Evolutionary conservation across 495 filamentous ascomycete species (phyloP).

Genomic region (Emericellopsis terricola): DNA sequence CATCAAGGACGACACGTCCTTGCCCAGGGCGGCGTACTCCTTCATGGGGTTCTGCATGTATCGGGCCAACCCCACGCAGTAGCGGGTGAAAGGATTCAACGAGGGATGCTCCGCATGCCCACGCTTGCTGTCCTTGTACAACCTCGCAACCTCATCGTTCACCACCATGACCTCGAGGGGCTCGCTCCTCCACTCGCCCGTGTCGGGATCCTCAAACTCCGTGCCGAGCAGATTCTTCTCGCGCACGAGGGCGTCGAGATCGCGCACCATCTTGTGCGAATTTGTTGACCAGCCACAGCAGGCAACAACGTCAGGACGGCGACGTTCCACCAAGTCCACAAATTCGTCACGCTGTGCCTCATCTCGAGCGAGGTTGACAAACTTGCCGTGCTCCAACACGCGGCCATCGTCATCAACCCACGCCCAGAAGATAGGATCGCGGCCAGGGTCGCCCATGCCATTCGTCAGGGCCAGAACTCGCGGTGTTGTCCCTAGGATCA

Average conservation of each 20-base stretch:
- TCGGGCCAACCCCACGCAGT: slow-evolving; percentile 73
- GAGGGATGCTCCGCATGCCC: slow-evolving; percentile 69
- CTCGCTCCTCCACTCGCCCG: slow-evolving; percentile 47
- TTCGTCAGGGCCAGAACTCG: slow-evolving; percentile 75
- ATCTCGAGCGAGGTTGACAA: slow-evolving; percentile 58
- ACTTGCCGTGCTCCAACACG: slow-evolving; percentile 74
- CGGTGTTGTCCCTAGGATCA: slow-evolving; percentile 72
- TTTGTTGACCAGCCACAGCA: slow-evolving; percentile 83
- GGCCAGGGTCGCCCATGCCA: slow-evolving; percentile 53
- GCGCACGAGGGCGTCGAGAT: slow-evolving; percentile 56
- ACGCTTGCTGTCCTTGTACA: slow-evolving; percentile 79
- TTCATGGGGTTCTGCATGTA: slow-evolving; percentile 91
- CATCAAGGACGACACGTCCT: slow-evolving; percentile 66
- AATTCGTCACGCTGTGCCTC: slow-evolving; percentile 46
- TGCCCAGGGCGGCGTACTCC: slow-evolving; percentile 83
- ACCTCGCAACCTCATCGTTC: slow-evolving; percentile 86
- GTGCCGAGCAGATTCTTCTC: slow-evolving; percentile 56
- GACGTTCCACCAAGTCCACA: slow-evolving; percentile 51
- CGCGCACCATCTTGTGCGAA: slow-evolving; percentile 64
- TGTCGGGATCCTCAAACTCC: slow-evolving; percentile 45
- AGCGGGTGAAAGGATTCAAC: slow-evolving; percentile 55
- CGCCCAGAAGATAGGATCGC: slow-evolving; percentile 73
- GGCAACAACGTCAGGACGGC: slow-evolving; percentile 77
- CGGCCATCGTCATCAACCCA: slow-evolving; percentile 88
- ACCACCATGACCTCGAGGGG: slow-evolving; percentile 74